A percentile compares a stretch with the other conserved stretches of the same genome.
Conservation (phyloP, 179 eudicot genomes). For the Corrigiola litoralis region DNA sequence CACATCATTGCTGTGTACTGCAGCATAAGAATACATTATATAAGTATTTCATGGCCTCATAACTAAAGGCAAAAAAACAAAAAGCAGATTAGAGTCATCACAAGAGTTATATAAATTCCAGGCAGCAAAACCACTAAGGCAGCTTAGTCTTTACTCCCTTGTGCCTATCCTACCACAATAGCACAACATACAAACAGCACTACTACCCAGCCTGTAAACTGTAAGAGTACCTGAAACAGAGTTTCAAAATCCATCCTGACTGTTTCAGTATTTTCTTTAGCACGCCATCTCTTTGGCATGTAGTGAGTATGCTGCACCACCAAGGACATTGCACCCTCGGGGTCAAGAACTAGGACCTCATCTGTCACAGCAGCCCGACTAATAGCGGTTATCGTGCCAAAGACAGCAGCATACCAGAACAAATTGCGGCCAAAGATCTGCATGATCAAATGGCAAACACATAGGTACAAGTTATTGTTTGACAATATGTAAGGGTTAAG, state of each 20-base stretch:
- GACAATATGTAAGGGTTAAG: neutral
- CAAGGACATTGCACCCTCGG: conserved; percentile 77
- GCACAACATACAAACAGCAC: neutral
- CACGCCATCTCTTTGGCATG: conserved; percentile 98
- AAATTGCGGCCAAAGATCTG: conserved; percentile 94
- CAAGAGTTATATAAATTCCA: no score
- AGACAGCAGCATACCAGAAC: conserved; percentile 97
- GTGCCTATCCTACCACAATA: neutral
- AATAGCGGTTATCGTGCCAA: conserved; percentile 88
- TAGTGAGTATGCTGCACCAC: conserved; percentile 84
- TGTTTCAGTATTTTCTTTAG: conserved; percentile 65
- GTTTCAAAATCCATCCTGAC: conserved; percentile 83
- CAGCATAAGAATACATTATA: conserved; percentile 14
- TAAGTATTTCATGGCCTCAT: no score
- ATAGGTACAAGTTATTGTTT: neutral
- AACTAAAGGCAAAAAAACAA: neutral
- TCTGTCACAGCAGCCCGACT: conserved; percentile 82
- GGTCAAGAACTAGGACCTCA: conserved; percentile 80
- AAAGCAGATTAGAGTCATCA: neutral
- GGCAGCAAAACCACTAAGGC: no score
- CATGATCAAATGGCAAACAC: conserved; percentile 5
- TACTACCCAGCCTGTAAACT: neutral
- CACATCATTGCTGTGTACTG: conserved; percentile 96
- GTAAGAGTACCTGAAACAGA: conserved; percentile 65
- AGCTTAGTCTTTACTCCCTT: neutral